Evolutionary conservation across 1,284 basidiomycete genomes (phyloP).

Genomic region (Austroboletus niveus): DNA sequence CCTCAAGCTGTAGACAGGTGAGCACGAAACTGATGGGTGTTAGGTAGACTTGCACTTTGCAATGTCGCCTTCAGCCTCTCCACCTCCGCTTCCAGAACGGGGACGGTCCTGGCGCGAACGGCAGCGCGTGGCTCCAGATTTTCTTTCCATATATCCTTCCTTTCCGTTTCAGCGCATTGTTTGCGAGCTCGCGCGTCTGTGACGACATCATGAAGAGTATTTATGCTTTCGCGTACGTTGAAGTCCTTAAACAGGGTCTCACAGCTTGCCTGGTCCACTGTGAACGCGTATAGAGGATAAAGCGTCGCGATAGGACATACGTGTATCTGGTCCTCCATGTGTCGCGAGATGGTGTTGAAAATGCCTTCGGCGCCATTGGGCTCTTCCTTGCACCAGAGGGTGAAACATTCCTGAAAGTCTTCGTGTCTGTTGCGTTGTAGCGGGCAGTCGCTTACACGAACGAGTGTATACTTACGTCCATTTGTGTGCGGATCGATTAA

Average conservation of each 20-base stretch:
- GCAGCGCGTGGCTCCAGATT: constrained; percentile 57
- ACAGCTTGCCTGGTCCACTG: constrained; percentile 25
- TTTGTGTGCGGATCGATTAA: constrained; percentile 72
- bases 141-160: constrained; percentile 61
- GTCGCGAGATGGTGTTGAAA: constrained; percentile 63
- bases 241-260: constrained; percentile 64
- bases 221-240: constrained; percentile 63
- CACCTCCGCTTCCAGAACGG: constrained; percentile 54
- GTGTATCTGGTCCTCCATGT: constrained; percentile 64
- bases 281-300: not conserved
- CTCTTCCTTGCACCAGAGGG: constrained; percentile 70
- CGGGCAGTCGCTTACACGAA: not conserved
- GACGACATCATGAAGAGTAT: constrained; percentile 65
- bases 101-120: constrained; percentile 60
- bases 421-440: constrained; percentile 51
- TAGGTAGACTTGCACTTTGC: constrained; percentile 40
- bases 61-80: constrained; percentile 50
- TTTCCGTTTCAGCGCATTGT: constrained; percentile 40
- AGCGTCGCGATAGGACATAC: constrained; percentile 35
- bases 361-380: constrained; percentile 64
- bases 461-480: constrained; percentile 61
- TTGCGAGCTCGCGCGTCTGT: constrained; percentile 68
- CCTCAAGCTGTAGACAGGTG: constrained; percentile 45
- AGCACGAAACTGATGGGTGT: not conserved
- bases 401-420: constrained; percentile 75